Percentiles rank a stretch among this genome's conserved stretches.
Evolutionary conservation across 176 grass and related monocot species (phyloP).

Genomic region (Musa troglodytarum): DNA sequence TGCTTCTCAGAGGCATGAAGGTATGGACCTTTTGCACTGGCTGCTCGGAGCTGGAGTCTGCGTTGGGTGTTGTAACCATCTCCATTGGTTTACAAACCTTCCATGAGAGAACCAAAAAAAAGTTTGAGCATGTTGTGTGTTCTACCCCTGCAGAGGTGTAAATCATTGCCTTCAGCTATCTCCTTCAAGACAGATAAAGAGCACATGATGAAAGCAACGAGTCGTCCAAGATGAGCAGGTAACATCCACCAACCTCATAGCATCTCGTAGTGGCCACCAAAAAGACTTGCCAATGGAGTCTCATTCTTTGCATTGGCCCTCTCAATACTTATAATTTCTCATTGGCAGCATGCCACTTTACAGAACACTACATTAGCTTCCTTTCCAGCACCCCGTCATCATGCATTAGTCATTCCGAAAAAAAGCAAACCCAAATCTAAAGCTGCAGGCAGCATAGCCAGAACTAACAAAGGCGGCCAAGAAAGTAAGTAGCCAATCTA

Average conservation of each 20-base stretch:
- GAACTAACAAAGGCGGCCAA: too few species aligned
- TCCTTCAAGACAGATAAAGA: slow-evolving; percentile 10
- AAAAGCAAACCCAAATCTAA: too few species aligned
- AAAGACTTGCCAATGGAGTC: not conserved
- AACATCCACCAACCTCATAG: not conserved
- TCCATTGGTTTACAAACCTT: not conserved
- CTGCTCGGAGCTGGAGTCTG: not conserved
- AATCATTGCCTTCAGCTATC: slow-evolving; percentile 8
- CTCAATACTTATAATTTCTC: too few species aligned
- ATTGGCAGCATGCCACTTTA: too few species aligned
- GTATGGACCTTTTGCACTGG: not conserved
- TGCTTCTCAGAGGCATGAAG: slow-evolving; percentile 1
- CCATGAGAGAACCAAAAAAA: not conserved
- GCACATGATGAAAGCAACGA: not conserved
- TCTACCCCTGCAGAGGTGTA: slow-evolving; percentile 9
- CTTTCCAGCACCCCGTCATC: slow-evolving; percentile 30
- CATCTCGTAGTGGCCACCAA: slow-evolving; percentile 1
- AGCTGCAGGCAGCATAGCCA: too few species aligned
- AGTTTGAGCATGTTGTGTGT: not conserved
- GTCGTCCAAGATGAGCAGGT: not conserved
- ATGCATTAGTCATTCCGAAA: not conserved
- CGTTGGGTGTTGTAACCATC: not conserved
- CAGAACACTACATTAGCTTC: slow-evolving; percentile 7
- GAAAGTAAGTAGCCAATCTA: too few species aligned
- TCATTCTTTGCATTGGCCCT: not conserved